Conservation (phyloP, 768 basidiomycete species). For the Cyclocybe cylindracea region DNA sequence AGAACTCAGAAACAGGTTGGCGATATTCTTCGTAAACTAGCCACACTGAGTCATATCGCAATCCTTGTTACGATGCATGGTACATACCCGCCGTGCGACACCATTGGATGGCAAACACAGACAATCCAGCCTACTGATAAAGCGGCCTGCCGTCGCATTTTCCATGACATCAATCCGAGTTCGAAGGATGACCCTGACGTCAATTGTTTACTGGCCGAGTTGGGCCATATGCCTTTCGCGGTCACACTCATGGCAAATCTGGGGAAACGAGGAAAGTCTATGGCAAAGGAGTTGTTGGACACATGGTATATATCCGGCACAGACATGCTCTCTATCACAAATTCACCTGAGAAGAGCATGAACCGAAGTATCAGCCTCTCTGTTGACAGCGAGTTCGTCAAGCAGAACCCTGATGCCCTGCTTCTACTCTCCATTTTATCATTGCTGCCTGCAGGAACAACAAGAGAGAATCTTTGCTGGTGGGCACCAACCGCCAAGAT, state of each 20-base stretch:
- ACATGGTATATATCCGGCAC: conserved; percentile 9
- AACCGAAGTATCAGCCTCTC: conserved; percentile 21
- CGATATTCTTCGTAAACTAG: conserved; percentile 23
- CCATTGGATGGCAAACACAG: conserved; percentile 23
- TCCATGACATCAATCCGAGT: conserved; percentile 15
- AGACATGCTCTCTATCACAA: conserved; percentile 8
- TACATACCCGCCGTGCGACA: conserved; percentile 23
- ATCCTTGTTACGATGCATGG: conserved; percentile 36
- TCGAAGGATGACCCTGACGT: conserved; percentile 21
- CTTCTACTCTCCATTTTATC: conserved; percentile 21
- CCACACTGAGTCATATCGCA: conserved; percentile 24
- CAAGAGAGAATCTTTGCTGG: neutral
- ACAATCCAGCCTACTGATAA: conserved; percentile 16
- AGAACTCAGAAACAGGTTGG: conserved; percentile 20
- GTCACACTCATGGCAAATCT: conserved; percentile 33
- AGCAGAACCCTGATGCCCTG: conserved; percentile 15
- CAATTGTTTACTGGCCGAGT: conserved; percentile 16
- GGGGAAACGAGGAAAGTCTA: conserved; percentile 1
- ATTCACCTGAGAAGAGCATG: conserved; percentile 15
- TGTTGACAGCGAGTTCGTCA: conserved; percentile 16
- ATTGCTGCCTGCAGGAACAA: conserved; percentile 20
- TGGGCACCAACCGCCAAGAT: conserved; percentile 4
- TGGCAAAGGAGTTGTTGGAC: conserved; percentile 12
- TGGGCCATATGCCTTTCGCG: conserved; percentile 33
- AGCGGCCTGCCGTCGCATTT: conserved; percentile 20